Base-by-base conservation (phyloP, 257 asterid genomes). In the Schizonepeta tenuifolia region DNA sequence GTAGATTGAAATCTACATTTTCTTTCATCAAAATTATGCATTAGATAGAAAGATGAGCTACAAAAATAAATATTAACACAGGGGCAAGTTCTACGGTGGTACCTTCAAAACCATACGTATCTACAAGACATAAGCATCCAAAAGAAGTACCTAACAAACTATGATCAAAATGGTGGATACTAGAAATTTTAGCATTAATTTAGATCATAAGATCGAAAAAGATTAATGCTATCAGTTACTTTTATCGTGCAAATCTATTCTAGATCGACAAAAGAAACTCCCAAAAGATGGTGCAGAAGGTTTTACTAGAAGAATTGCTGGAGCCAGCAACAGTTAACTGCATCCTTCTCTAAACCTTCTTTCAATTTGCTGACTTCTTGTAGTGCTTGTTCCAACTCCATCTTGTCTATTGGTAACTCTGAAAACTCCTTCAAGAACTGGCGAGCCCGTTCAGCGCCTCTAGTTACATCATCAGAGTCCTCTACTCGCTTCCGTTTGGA, bases 341-440 rank as follows among this genome's bases (percentile, higher is more conserved):
- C 89, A 76, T 94, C 93, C 80, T 81, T 91, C 80, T 85, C 89
- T 81, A 94, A 79, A 20, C 80, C 89, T n/a, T 77, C 86, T 72
- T 71, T 92, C 83, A 91, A 68, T 71, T 83, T 78, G 17, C 78
- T 67, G 40, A 88, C 85, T 9, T 77, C 79, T 82, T 87, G 71
- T 33, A 88, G 67, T 13, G 88, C 93, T 75, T 83, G 81, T 54
- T 84, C 74, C 49, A 72, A 73, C 70, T 86, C 97, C 96, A 94
- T 88, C 76, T 81, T 77, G 75, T 91, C 99, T 46, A 91, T 77
- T 54, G 97, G 96, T 72, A 91, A 41, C 78, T 91, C 92, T 1
- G 89, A 65, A 78, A 94, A 89, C 65, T 89, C 94, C 81, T 83
- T 87, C 49, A 94, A 83, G 87, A 94, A 91, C 75, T 82, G 84